A percentile compares a stretch with the other conserved stretches of the same genome.
These are phyloP conservation scores for Boletus nobilissimus DNA, from an alignment of 1,284 basidiomycete genomes.

Conservation along the genomic window DNA sequence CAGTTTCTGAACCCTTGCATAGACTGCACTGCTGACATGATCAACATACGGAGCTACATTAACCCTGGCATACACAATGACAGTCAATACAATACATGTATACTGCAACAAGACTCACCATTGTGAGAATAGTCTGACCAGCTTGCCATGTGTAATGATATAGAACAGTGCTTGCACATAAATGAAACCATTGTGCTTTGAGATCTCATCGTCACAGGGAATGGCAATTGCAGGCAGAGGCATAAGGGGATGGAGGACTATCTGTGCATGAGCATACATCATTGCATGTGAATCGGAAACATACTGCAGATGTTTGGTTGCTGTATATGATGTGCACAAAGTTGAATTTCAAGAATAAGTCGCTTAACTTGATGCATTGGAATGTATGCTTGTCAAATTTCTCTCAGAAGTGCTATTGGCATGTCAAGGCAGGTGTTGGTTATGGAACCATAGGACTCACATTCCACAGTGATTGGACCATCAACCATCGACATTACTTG, in stretches of 20 bases:
- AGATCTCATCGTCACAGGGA: neutral
- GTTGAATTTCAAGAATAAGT: constrained; percentile 3
- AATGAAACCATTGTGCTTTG: neutral
- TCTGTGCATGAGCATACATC: neutral
- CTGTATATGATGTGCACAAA: neutral
- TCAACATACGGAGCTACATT: neutral
- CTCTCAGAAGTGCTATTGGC: neutral
- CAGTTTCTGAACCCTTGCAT: neutral
- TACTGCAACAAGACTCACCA: neutral
- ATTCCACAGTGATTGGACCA: neutral
- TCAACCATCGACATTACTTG: neutral
- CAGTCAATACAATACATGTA: neutral
- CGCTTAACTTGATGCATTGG: neutral
- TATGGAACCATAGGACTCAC: neutral
- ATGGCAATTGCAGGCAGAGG: neutral
- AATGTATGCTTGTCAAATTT: constrained; percentile 5
- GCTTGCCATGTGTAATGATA: neutral
- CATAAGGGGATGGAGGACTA: neutral
- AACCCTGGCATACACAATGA: neutral
- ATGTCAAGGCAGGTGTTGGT: neutral
- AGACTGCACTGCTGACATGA: neutral
- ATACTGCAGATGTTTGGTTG: neutral
- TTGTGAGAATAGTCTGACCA: constrained; percentile 3
- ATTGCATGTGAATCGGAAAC: neutral
- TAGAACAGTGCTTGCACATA: constrained; percentile 7